Evolutionary conservation across 805 yeast species (phyloP).

Genomic region (Candida koratica): DNA sequence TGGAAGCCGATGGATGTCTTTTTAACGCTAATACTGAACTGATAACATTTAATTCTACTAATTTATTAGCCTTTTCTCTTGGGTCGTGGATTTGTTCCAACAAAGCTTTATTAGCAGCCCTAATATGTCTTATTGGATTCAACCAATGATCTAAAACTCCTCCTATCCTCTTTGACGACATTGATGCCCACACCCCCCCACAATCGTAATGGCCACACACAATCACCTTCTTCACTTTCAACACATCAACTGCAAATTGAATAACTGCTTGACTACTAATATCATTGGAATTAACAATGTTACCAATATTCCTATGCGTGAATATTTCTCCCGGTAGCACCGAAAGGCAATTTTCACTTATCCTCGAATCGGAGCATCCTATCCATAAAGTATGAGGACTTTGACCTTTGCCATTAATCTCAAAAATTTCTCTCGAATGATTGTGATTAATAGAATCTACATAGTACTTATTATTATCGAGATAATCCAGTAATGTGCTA

Average conservation of each 20-base stretch:
- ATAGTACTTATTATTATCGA: constrained; percentile 44
- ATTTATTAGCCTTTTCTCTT: constrained; percentile 51
- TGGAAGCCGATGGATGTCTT: constrained; percentile 62
- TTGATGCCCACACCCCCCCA: constrained; percentile 85
- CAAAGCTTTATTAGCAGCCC: constrained; percentile 53
- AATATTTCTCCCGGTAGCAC: constrained; percentile 91
- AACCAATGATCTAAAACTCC: constrained; percentile 73
- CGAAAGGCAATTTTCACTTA: constrained; percentile 70
- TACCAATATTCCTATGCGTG: constrained; percentile 85
- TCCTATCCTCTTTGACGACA: constrained; percentile 61
- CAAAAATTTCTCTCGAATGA: constrained; percentile 54
- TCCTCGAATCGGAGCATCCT: constrained; percentile 91
- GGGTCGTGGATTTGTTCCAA: constrained; percentile 45
- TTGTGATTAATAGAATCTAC: constrained; percentile 45
- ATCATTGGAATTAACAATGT: constrained; percentile 68
- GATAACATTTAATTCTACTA: constrained; percentile 73
- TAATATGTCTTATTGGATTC: constrained; percentile 60
- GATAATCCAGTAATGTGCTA: constrained; percentile 46
- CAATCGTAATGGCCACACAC: constrained; percentile 95
- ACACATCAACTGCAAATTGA: constrained; percentile 82
- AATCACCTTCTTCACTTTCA: constrained; percentile 74
- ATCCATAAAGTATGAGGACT: constrained; percentile 92
- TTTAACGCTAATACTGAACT: constrained; percentile 66
- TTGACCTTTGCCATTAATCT: constrained; percentile 74
- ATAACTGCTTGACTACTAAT: constrained; percentile 70